Percentiles rank a stretch among this genome's conserved stretches.
These are phyloP conservation scores for Catenaria anguillulae DNA, from an alignment of 371 early-diverging fungal species.

Conservation along the genomic window DNA sequence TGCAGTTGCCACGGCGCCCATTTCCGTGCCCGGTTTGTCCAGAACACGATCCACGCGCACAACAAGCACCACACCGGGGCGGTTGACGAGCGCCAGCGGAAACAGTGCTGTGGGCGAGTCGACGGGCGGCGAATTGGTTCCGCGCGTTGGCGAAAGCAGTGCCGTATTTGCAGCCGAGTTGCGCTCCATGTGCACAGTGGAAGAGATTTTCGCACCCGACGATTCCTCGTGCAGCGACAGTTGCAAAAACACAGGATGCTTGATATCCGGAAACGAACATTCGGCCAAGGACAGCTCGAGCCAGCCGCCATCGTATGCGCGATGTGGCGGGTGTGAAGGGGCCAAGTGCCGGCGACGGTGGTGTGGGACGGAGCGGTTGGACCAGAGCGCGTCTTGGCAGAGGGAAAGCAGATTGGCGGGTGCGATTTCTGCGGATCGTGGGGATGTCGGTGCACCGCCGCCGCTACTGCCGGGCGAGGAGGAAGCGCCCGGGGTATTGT, in stretches of 20 bases:
- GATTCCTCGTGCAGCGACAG: neutral
- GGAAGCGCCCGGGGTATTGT: too few species aligned
- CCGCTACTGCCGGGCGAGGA: too few species aligned
- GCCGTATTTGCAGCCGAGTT: neutral
- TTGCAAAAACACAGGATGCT: neutral
- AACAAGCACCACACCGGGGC: neutral
- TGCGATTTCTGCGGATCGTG: too few species aligned
- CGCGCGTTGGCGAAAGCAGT: neutral
- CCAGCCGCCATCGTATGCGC: neutral
- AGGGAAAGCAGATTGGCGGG: neutral
- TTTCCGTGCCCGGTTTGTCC: neutral
- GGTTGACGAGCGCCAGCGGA: neutral
- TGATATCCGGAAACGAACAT: neutral
- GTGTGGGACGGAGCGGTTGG: neutral
- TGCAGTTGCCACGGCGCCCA: too few species aligned
- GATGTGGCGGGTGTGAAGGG: neutral
- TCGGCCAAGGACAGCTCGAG: neutral
- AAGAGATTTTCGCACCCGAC: neutral
- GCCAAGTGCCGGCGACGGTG: neutral
- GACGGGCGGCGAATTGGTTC: neutral
- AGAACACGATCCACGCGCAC: neutral
- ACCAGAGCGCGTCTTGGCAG: neutral
- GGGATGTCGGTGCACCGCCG: neutral
- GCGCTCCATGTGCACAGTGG: neutral
- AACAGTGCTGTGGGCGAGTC: neutral